A percentile compares a stretch with the other conserved stretches of the same genome.
phyloP scores from a whole-genome alignment of 768 basidiomycete genomes.

The Leccinum olivaceopallidum region DNA sequence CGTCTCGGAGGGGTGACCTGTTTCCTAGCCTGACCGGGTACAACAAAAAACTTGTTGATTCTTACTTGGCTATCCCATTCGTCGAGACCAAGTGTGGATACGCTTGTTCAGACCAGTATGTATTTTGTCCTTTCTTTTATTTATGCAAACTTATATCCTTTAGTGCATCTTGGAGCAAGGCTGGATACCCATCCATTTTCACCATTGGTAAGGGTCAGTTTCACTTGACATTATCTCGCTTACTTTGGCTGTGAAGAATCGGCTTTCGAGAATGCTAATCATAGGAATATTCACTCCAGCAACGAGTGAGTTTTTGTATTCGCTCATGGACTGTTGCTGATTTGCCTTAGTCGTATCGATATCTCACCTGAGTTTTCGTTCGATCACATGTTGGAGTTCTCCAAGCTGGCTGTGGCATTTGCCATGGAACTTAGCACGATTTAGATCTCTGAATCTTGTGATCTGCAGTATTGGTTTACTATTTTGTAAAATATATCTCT shows the following conservation, averaged over 20 bases:
- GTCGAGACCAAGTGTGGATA: constrained; percentile 88
- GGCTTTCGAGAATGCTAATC: constrained; percentile 73
- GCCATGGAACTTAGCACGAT: constrained; percentile 70
- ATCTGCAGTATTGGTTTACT: neutral
- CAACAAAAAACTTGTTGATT: constrained; percentile 71
- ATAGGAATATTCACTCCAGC: constrained; percentile 71
- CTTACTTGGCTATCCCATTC: constrained; percentile 83
- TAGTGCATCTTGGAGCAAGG: constrained; percentile 81
- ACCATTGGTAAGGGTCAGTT: constrained; percentile 52
- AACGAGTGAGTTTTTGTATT: constrained; percentile 64
- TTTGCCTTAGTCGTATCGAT: constrained; percentile 66
- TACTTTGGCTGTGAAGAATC: constrained; percentile 45
- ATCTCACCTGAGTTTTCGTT: constrained; percentile 90
- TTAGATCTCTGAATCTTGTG: neutral
- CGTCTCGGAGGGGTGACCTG: constrained; percentile 5
- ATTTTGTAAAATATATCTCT: neutral
- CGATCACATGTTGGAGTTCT: constrained; percentile 85
- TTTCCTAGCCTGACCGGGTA: constrained; percentile 68
- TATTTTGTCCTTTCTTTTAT: constrained; percentile 24
- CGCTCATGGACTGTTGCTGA: constrained; percentile 39
- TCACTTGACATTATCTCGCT: neutral
- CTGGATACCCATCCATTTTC: constrained; percentile 83
- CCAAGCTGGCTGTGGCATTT: constrained; percentile 79
- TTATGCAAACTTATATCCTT: constrained; percentile 20
- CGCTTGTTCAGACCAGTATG: constrained; percentile 91